These are phyloP conservation scores for Melastoma candidum DNA, from an alignment of 441 rosid genomes.

Conservation along the genomic window DNA sequence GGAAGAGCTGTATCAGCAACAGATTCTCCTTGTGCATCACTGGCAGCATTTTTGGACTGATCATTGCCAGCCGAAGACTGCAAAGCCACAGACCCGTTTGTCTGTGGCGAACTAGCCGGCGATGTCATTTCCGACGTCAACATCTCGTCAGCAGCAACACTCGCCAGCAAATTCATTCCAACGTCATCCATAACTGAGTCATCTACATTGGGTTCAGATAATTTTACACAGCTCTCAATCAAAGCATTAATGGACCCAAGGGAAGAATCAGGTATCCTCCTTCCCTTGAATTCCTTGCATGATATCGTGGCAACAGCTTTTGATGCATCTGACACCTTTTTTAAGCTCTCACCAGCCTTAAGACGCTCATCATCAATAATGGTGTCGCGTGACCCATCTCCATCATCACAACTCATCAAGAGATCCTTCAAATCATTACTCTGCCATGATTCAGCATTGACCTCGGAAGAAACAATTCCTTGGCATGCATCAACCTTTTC, in stretches of 20 bases:
- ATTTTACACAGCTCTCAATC: constrained; percentile 67
- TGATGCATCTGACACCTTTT: constrained; percentile 29
- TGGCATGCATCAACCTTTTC: constrained; percentile 37
- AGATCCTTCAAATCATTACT: constrained; percentile 52
- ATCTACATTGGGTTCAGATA: constrained; percentile 19
- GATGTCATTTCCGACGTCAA: constrained; percentile 50
- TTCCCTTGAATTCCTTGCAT: constrained; percentile 37
- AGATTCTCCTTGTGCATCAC: constrained; percentile 26
- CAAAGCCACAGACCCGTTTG: constrained; percentile 28
- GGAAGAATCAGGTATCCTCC: constrained; percentile 47
- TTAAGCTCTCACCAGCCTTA: constrained; percentile 31
- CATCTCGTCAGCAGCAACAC: constrained; percentile 93
- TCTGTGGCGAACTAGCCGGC: constrained; percentile 42
- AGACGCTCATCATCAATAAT: constrained; percentile 31
- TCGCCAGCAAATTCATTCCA: constrained; percentile 96
- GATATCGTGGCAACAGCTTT: constrained; percentile 38
- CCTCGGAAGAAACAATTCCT: constrained; percentile 29
- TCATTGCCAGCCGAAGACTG: constrained; percentile 30
- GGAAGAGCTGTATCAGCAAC: constrained; percentile 15
- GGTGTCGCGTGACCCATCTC: constrained; percentile 40
- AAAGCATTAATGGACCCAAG: constrained; percentile 78
- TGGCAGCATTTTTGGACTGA: constrained; percentile 24
- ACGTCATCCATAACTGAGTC: constrained; percentile 66
- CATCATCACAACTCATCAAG: constrained; percentile 40
- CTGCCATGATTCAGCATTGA: constrained; percentile 52